phyloP scores from a whole-genome alignment of 1,284 basidiomycete species.

The Leccinum insolens region DNA sequence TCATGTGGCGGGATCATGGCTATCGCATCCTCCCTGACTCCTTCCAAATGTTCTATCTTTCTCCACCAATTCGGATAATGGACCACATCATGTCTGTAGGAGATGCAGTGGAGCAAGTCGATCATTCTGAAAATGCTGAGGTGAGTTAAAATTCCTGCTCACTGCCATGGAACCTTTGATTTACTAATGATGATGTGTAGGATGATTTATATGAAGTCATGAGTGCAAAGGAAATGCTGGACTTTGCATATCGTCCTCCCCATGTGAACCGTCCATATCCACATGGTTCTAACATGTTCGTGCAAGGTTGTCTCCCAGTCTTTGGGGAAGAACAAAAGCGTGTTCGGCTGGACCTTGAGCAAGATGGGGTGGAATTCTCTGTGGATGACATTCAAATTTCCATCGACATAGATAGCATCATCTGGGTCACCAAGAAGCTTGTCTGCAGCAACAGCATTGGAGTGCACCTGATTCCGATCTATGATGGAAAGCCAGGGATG shows the following conservation, averaged over 20 bases:
- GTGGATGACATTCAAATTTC: slow-evolving; percentile 2
- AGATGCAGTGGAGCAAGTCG: background rate
- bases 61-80: background rate
- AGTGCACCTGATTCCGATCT: slow-evolving; percentile 4
- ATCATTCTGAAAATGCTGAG: background rate
- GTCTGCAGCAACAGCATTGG: slow-evolving; percentile 6
- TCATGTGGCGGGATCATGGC: slow-evolving; percentile 21
- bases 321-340: background rate
- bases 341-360: slow-evolving; percentile 8
- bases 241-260: background rate
- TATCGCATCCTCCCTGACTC: slow-evolving; percentile 8
- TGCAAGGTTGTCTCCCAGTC: background rate
- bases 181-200: background rate
- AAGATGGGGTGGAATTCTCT: slow-evolving; percentile 1
- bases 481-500: background rate
- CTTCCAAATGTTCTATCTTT: slow-evolving; percentile 24
- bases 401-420: slow-evolving; percentile 21
- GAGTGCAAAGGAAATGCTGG: slow-evolving; percentile 14
- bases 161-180: too few relatives aligned
- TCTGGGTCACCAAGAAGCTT: slow-evolving; percentile 14
- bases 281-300: slow-evolving; percentile 13
- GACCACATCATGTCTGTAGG: slow-evolving; percentile 14
- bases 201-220: background rate
- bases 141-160: background rate
- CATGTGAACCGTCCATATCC: background rate